These are phyloP conservation scores for Dioszegia aurantiaca DNA, from an alignment of 768 basidiomycete species.

Conservation along the genomic window DNA sequence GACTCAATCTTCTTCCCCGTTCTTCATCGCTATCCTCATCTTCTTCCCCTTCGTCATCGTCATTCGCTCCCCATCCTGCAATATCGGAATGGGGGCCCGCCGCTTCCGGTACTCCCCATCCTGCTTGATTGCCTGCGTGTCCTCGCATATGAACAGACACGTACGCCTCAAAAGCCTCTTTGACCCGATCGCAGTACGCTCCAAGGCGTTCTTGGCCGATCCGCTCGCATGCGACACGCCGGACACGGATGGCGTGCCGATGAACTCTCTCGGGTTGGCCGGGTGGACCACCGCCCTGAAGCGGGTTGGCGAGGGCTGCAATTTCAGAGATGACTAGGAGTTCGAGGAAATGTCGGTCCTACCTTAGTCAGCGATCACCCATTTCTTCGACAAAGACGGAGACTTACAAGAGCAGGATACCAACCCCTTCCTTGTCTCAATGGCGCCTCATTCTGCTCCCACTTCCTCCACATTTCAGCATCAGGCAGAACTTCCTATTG, in stretches of 20 bases:
- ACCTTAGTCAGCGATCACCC: background rate
- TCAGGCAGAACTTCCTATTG: conserved; percentile 49
- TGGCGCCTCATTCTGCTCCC: conserved; percentile 49
- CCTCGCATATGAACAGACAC: conserved; percentile 15
- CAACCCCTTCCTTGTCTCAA: conserved; percentile 49
- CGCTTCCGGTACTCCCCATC: conserved; percentile 6
- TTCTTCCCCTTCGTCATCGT: conserved; percentile 14
- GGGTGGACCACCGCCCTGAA: conserved; percentile 12
- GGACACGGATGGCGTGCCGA: conserved; percentile 45
- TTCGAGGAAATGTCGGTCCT: conserved; percentile 51
- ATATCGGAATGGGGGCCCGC: too few relatives aligned
- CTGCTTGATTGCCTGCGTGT: background rate
- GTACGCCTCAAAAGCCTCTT: conserved; percentile 51
- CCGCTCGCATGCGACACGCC: conserved; percentile 48
- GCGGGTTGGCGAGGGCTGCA: conserved; percentile 41
- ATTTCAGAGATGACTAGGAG: conserved; percentile 51
- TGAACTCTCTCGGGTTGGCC: conserved; percentile 38
- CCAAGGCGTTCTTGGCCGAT: conserved; percentile 49
- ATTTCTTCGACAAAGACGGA: background rate
- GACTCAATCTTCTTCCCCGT: conserved; percentile 9
- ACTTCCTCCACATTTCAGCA: conserved; percentile 48
- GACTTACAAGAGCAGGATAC: conserved; percentile 46
- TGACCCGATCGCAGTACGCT: conserved; percentile 50
- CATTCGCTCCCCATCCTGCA: background rate
- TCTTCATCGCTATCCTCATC: conserved; percentile 7